These are phyloP conservation scores for Neofusicoccum umdonicola DNA, from an alignment of 2,329 filamentous ascomycete genomes.

Conservation along the genomic window DNA sequence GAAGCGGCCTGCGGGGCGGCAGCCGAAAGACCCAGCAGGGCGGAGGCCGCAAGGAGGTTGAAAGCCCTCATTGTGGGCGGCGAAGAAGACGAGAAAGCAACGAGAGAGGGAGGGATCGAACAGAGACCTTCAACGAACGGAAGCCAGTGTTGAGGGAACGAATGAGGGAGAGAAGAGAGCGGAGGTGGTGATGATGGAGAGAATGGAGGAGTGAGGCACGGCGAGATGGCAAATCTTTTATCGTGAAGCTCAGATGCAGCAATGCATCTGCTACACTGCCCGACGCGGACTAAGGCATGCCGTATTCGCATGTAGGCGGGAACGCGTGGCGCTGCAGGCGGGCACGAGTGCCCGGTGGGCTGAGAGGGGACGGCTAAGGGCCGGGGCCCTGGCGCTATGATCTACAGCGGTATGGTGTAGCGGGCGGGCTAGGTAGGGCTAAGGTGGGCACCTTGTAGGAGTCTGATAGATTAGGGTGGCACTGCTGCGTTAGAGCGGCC, in stretches of 20 bases:
- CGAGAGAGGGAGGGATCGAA: neutral
- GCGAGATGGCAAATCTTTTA: slow-evolving; percentile 12
- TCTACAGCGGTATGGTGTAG: neutral
- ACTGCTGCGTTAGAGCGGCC: neutral
- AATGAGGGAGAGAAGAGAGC: neutral
- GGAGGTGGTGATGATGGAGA: neutral
- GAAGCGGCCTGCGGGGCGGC: neutral
- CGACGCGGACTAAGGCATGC: neutral
- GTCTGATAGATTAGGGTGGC: slow-evolving; percentile 3
- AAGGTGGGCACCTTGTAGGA: neutral
- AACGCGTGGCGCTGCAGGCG: slow-evolving; percentile 8
- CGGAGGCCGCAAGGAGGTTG: neutral
- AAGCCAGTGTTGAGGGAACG: neutral
- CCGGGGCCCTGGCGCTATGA: neutral
- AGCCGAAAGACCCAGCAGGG: slow-evolving; percentile 1
- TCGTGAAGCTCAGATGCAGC: neutral
- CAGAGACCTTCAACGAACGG: neutral
- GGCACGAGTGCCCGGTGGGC: neutral
- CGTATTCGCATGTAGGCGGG: neutral
- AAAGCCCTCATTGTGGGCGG: neutral
- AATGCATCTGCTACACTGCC: neutral
- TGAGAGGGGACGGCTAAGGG: neutral
- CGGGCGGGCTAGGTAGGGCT: neutral
- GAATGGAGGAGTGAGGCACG: neutral
- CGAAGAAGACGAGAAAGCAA: neutral